Base-by-base conservation (phyloP, 495 filamentous ascomycete species). In the Achaetomiella virescens region DNA sequence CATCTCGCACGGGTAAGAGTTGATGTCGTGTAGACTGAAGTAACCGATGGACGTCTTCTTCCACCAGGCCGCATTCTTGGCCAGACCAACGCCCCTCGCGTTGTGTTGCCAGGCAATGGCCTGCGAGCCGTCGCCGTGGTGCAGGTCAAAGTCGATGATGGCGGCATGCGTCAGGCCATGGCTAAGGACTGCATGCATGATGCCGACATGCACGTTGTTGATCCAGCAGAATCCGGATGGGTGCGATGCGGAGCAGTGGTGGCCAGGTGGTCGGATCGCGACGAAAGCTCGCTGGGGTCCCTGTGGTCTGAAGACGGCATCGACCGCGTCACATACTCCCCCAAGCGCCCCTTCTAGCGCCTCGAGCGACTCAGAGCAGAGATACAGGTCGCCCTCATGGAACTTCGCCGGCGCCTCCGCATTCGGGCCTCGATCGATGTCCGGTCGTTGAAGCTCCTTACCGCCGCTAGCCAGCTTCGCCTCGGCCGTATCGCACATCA, bases 151-250 rank as follows among this genome's bases (percentile, higher is more conserved):
- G 69, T 98, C 93, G 60, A 98, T 82, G 58, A 98, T 98, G 6
- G 90, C 93, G 0, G 90, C 92, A 68, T 97, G 93, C 0, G 91
- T 97, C 38, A 97, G 68, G 7, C 88, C 91, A 64, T 96, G 84
- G 46, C 78, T 81, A 54, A 88, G 79, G 5, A 87, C 84, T 11
- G 85, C 93, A 64, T 97, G 87, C 61, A 92, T 88, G 55, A 97
- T 95, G 0, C 93, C 95, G 31, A 97, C 90, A 66, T 97, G 92
- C 7, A 97, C 90, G 66, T 98, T 98, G 69, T 98, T 98, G 52
- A 98, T 70, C 93, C 93, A 98, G 72, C 93, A 98, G 69, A 98
- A 98, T 1, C 93, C 93, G 1, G 90, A 96, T 0, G 93, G 93
- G 54, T 85, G 82, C 37, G 82, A 79, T 3, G 90, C 83, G 5